Conservation (phyloP, 2,329 filamentous ascomycete species). For the Didymella segeticola region DNA sequence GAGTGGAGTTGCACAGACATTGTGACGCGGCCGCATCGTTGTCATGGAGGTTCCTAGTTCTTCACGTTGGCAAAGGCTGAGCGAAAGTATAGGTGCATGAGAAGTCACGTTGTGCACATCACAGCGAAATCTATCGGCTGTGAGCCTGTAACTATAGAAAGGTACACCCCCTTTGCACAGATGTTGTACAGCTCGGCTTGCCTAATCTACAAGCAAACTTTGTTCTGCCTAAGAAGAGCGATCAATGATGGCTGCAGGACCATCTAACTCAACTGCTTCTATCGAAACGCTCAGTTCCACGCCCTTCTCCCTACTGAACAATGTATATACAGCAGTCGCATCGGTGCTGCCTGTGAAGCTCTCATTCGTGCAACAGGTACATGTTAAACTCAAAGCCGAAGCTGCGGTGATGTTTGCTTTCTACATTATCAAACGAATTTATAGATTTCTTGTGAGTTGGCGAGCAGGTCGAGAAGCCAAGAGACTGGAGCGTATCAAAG, state of each 20-base stretch:
- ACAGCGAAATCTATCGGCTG: not conserved
- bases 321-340: not conserved
- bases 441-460: constrained; percentile 14
- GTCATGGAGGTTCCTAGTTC: too few species aligned
- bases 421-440: constrained; percentile 7
- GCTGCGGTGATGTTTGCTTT: constrained; percentile 20
- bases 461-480: not conserved
- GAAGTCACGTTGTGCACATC: not conserved
- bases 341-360: not conserved
- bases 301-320: not conserved
- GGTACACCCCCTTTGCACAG: not conserved
- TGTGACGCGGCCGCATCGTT: too few species aligned
- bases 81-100: too few species aligned
- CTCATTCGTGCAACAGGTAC: constrained; percentile 19
- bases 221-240: not conserved
- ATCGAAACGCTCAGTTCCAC: not conserved
- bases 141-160: not conserved
- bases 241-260: not conserved
- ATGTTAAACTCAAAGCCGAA: constrained; percentile 28
- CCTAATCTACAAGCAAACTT: not conserved
- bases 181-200: not conserved
- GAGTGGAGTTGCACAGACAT: too few species aligned
- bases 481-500: not conserved
- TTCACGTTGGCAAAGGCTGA: too few species aligned
- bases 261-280: not conserved